Evolutionary conservation across 139 green algal genomes (phyloP).

Genomic region (Coelastrella sp.): DNA sequence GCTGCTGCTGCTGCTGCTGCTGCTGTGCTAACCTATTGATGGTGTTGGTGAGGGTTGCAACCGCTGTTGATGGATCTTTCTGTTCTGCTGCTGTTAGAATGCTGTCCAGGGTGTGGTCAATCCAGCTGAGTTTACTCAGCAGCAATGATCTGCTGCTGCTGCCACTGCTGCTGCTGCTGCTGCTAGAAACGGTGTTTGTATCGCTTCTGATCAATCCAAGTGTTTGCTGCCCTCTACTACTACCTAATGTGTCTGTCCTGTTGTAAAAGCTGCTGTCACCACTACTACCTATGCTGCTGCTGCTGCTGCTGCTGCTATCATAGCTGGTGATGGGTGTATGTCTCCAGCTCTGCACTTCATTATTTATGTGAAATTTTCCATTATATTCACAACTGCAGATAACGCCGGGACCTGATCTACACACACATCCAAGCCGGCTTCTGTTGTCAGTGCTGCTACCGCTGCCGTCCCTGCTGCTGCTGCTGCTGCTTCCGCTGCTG

Average conservation of each 20-base stretch:
- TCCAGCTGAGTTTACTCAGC: neutral
- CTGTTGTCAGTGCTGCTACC: too few relatives aligned
- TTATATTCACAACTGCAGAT: too few relatives aligned
- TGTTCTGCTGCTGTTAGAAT: neutral
- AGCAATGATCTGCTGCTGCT: neutral
- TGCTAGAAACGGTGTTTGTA: neutral
- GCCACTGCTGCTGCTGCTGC: neutral
- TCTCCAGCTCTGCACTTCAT: neutral
- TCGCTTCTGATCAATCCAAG: too few relatives aligned
- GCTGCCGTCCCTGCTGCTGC: too few relatives aligned
- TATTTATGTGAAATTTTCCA: too few relatives aligned
- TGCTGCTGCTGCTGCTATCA: neutral
- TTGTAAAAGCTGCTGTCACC: neutral
- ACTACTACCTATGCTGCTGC: too few relatives aligned
- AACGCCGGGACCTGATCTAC: too few relatives aligned
- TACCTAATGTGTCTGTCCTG: too few relatives aligned
- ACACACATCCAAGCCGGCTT: too few relatives aligned
- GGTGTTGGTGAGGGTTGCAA: neutral
- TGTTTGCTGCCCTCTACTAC: too few relatives aligned
- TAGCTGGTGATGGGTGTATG: neutral
- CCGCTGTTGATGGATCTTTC: neutral
- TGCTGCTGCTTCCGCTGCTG: too few relatives aligned
- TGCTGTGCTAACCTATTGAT: neutral
- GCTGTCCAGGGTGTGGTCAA: neutral
- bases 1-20: constrained; percentile 11